Evolutionary conservation across 441 rosid genomes (phyloP).

Genomic region (Macaranga tanarius): DNA sequence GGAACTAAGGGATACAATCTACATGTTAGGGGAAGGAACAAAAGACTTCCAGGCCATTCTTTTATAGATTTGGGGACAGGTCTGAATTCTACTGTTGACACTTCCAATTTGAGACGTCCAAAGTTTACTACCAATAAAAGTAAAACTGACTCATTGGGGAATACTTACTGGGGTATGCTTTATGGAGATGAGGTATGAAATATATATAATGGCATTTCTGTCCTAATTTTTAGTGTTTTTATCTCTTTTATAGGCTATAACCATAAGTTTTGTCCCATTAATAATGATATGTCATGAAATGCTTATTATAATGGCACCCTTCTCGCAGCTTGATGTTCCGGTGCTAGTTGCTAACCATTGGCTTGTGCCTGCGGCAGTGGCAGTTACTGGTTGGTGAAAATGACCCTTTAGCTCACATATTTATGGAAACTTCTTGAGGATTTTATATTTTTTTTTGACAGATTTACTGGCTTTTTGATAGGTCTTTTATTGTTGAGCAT

Average conservation of each 20-base stretch:
- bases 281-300: not conserved
- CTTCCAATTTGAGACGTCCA: conserved; percentile 36
- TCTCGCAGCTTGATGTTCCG: conserved; percentile 69
- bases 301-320: not conserved
- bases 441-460: conserved; percentile 11
- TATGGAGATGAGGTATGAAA: conserved; percentile 71
- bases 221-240: not conserved
- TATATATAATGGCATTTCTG: not conserved
- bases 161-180: conserved; percentile 55
- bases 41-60: conserved; percentile 68
- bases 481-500: conserved; percentile 64
- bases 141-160: conserved; percentile 44
- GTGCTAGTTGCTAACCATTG: conserved; percentile 67
- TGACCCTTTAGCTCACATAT: not conserved
- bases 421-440: not conserved
- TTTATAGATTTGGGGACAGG: conserved; percentile 57
- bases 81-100: conserved; percentile 48
- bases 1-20: conserved; percentile 84
- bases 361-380: conserved; percentile 73
- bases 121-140: conserved; percentile 31
- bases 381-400: conserved; percentile 54
- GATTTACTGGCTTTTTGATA: conserved; percentile 26
- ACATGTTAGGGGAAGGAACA: conserved; percentile 71
- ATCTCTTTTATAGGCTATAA: not conserved
- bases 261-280: not conserved